Base-by-base conservation (phyloP, 2,329 filamentous ascomycete genomes). In the Seiridium cupressi region DNA sequence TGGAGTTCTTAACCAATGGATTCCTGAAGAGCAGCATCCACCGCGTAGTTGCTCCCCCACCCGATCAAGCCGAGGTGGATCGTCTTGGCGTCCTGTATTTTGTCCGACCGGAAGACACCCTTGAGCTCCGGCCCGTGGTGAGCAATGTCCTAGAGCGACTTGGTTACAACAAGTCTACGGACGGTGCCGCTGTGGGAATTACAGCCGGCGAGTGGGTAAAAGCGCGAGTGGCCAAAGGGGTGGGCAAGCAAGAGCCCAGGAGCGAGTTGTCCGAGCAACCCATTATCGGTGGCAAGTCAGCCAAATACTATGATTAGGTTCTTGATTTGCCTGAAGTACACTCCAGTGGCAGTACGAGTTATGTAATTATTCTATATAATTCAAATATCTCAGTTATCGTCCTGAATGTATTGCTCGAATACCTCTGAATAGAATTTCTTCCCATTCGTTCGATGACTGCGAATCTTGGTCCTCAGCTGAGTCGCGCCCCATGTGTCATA, bases 401-500 rank as follows among this genome's bases (percentile, higher is more conserved):
- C 79, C 57, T 74, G 73, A 40, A 79, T 66, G 64, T 83, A 84
- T 63, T 70, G 73, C 2, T 83, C 77, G 68, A 75, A 83, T 0
- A 84, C 77, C 44, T 79, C 73, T 0, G 65, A 59, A 58, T 84
- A 83, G 60, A 81, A 82, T 64, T 66, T 77, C 60, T 57, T 71
- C 3, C 81, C 82, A 13, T 81, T 79, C 58, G 79, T 75, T 3
- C 76, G 71, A 68, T 84, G 81, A 59, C 81, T 84, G 10, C 81
- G 71, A 9, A 84, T 76, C 68, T 84, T 84, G 2, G 81, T 84
- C 59, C 82, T 72, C 46, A 85, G 66, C 69, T 84, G 81, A 5
- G 79, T 77, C 67, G 84, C 82, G 0, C 82, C 83, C 81, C 82
- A 84, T 0, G 81, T 84, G 56, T 83, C 77, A 60, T 83, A 84